phyloP scores from a whole-genome alignment of 768 basidiomycete genomes.

The Chiua virens region DNA sequence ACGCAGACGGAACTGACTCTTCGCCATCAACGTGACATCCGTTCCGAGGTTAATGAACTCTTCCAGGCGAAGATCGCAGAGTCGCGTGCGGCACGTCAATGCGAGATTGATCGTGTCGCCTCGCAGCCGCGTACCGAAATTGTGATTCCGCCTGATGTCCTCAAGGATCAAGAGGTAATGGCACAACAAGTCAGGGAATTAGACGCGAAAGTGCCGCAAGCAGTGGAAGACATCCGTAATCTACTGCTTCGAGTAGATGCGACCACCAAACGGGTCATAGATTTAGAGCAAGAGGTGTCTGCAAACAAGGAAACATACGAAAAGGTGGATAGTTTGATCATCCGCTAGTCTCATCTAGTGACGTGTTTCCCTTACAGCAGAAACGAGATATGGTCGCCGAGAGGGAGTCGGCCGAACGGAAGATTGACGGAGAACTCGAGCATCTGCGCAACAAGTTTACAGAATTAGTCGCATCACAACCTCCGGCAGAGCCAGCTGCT shows the following conservation, averaged over 20 bases:
- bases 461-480: conserved; percentile 10
- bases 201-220: conserved; percentile 22
- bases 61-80: conserved; percentile 17
- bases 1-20: conserved; percentile 31
- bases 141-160: conserved; percentile 16
- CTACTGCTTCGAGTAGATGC: conserved; percentile 26
- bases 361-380: conserved; percentile 14
- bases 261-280: conserved; percentile 16
- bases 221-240: conserved; percentile 25
- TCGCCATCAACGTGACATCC: conserved; percentile 16
- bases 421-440: conserved; percentile 13
- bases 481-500: not conserved
- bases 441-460: conserved; percentile 19
- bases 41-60: conserved; percentile 17
- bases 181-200: conserved; percentile 17
- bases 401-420: conserved; percentile 12
- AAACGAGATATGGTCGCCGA: conserved; percentile 15
- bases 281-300: conserved; percentile 24
- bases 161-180: conserved; percentile 18
- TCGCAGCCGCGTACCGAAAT: conserved; percentile 18
- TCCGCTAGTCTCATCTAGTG: not conserved
- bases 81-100: conserved; percentile 22
- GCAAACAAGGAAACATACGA: conserved; percentile 11
- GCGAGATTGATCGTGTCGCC: conserved; percentile 18
- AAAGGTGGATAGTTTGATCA: conserved; percentile 14